These are phyloP conservation scores for Mycena rosella DNA, from an alignment of 768 basidiomycete genomes.

Conservation along the genomic window DNA sequence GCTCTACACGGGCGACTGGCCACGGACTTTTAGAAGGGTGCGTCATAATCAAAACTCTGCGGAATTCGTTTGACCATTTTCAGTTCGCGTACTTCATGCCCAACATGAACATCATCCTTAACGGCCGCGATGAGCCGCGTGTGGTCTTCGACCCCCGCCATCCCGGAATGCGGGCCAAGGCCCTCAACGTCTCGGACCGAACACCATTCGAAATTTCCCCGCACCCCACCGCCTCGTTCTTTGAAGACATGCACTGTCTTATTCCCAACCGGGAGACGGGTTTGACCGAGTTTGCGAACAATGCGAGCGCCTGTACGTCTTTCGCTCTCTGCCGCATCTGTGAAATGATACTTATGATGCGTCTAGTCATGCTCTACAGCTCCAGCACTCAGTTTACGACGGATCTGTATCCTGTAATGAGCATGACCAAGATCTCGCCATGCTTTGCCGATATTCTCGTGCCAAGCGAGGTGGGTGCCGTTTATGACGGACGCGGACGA, in stretches of 20 bases:
- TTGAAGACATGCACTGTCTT: constrained; percentile 3
- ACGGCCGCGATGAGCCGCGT: constrained; percentile 26
- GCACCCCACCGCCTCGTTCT: constrained; percentile 7
- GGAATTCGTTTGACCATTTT: neutral
- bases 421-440: constrained; percentile 25
- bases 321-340: too few relatives aligned
- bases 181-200: neutral
- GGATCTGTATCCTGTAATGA: constrained; percentile 23
- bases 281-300: neutral
- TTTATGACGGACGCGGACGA: too few relatives aligned
- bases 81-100: constrained; percentile 17
- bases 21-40: neutral
- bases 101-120: constrained; percentile 21
- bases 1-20: neutral
- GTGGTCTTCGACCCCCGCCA: constrained; percentile 17
- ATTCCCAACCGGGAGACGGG: neutral
- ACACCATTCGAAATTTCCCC: constrained; percentile 11
- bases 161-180: neutral
- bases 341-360: neutral
- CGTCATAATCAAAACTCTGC: neutral
- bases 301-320: constrained; percentile 2
- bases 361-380: constrained; percentile 13
- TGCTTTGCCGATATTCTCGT: constrained; percentile 25
- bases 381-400: constrained; percentile 20
- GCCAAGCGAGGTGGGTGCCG: constrained; percentile 6